Percentiles rank a stretch among this genome's conserved stretches.
Evolutionary conservation across 441 rosid genomes (phyloP).

Genomic region (Melastoma candidum): DNA sequence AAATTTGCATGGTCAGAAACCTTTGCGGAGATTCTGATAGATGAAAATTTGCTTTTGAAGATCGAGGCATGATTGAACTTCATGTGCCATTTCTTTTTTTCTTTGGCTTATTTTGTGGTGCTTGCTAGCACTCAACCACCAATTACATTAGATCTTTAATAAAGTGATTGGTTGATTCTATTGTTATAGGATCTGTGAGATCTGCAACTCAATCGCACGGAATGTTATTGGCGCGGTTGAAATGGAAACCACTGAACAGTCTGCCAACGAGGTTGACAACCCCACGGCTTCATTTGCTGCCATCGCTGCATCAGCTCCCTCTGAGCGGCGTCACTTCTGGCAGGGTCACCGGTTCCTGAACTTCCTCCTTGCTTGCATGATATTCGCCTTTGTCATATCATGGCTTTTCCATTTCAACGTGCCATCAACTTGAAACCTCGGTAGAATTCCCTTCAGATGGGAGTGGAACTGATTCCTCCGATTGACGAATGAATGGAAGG

Average conservation of each 20-base stretch:
- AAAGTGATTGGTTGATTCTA: no score
- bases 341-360: conserved; percentile 15
- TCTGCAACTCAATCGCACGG: conserved; percentile 12
- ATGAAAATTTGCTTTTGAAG: no score
- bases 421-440: conserved; percentile 1
- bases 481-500: no score
- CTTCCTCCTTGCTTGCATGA: conserved; percentile 16
- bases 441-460: no score
- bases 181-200: conserved; percentile 14
- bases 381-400: conserved; percentile 18
- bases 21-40: no score
- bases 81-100: neutral
- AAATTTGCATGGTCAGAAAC: no score
- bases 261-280: conserved; percentile 6
- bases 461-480: no score
- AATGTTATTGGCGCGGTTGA: conserved; percentile 6
- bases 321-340: conserved; percentile 13
- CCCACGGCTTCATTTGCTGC: neutral
- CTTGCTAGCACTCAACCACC: no score
- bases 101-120: neutral
- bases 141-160: no score
- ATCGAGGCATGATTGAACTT: no score
- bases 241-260: conserved; percentile 7
- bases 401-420: conserved; percentile 18
- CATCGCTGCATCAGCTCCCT: neutral